phyloP scores from a whole-genome alignment of 352 stramenopile genomes.

The Phytophthora citricola region DNA sequence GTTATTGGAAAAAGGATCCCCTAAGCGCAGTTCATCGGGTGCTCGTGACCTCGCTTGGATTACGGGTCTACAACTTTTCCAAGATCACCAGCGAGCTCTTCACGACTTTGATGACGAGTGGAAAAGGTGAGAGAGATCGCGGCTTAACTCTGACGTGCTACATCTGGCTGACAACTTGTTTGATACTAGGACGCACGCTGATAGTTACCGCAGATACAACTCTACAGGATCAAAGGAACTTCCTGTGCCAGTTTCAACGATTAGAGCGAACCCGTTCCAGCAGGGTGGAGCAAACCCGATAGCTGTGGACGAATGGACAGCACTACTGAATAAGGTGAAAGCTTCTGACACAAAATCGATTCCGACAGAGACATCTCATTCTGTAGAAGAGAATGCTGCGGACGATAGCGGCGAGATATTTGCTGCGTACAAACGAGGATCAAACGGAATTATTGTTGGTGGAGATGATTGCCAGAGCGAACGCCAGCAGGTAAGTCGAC shows the following conservation, averaged over 20 bases:
- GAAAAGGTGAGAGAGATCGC: constrained; percentile 36
- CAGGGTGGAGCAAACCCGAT: constrained; percentile 1
- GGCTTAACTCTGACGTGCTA: background rate
- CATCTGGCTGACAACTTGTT: constrained; percentile 6
- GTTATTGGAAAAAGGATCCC: constrained; percentile 26
- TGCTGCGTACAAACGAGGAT: constrained; percentile 36
- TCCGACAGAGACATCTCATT: background rate
- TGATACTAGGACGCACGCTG: constrained; percentile 34
- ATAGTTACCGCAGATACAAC: constrained; percentile 23
- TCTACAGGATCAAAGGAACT: constrained; percentile 7
- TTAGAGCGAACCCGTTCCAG: constrained; percentile 40
- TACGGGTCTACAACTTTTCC: constrained; percentile 53
- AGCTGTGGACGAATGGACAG: constrained; percentile 23
- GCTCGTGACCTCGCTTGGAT: constrained; percentile 39
- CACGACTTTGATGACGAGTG: constrained; percentile 65
- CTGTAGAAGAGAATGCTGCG: constrained; percentile 5
- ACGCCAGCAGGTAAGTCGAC: constrained; percentile 33
- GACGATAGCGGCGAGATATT: constrained; percentile 19
- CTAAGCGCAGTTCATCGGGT: constrained; percentile 17
- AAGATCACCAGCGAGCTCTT: constrained; percentile 54
- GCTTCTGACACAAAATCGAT: constrained; percentile 27
- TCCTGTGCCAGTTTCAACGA: constrained; percentile 3
- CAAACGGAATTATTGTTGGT: constrained; percentile 40
- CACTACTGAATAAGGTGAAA: constrained; percentile 35
- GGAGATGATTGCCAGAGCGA: constrained; percentile 25